Evolutionary conservation across 768 basidiomycete genomes (phyloP), one percentile per base, ranked within the genome.

Genomic region (Leccinum truebloodii): DNA sequence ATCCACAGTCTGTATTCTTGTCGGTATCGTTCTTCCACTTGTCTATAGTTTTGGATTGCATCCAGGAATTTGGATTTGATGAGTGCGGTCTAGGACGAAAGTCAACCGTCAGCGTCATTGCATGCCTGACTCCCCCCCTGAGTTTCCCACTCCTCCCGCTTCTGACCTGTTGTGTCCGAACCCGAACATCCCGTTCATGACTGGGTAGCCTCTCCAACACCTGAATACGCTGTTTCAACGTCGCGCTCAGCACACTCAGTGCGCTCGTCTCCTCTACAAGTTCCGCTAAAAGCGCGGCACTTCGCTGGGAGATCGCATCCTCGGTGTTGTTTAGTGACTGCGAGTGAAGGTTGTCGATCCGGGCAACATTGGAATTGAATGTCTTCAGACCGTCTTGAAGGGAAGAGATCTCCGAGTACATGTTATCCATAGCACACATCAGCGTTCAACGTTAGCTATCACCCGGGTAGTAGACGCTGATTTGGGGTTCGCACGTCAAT

Each of bases 31-130:
- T 88, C 86, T 71, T 95, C 93, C 41, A 92, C 89, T 28, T 81
- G 82, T 71, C 93, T 90, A 69, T 93, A 94, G 62, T 82, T 86
- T 76, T 94, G 94, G 61, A 94, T 86, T n/a, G 89, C 87, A 63
- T 94, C 93, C 48, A 92, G 81, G 67, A 95, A 95, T 66, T 92
- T 90, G 30, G 82, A 82, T 71, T 87, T 88, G 66, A 88, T 80
- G 34, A 88, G 72, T 0, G 82, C 83, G n/a, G 82, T 83, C 86
- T 88, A 28, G 9, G 41, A 52, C 12, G 26, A 7, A 39, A 39
- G 12, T 9, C 20, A 10, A 30, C 10, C 30, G 66, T 72, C 30
- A 75, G 56, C 37, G 37, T 39, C 4, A 39, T 18, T 39, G 39
- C 71, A 48, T 48, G 37, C 37, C 16, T 3, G 39, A 72, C 58